A percentile compares a stretch with the other conserved stretches of the same genome.
phyloP scores from a whole-genome alignment of 2,329 filamentous ascomycete species.

The Nothophoma quercina region DNA sequence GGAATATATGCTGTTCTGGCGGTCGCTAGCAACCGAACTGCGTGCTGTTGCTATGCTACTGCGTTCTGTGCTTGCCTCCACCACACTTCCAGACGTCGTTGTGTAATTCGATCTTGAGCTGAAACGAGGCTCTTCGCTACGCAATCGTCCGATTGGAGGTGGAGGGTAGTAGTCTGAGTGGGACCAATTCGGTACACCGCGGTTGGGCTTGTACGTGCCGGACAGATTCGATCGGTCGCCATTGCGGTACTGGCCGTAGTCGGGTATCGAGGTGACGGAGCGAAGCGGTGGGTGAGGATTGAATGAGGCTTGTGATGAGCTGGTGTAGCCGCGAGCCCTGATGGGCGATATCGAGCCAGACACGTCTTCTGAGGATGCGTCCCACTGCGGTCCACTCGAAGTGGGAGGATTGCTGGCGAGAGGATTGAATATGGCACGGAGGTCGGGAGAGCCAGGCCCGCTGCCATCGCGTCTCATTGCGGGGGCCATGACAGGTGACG shows the following conservation, averaged over 20 bases:
- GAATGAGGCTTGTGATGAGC: conserved; percentile 38
- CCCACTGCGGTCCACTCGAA: conserved; percentile 33
- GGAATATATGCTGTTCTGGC: conserved; percentile 54
- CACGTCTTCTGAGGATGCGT: conserved; percentile 33
- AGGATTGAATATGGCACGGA: conserved; percentile 44
- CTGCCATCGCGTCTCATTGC: conserved; percentile 35
- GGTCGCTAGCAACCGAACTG: conserved; percentile 72
- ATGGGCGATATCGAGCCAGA: conserved; percentile 23
- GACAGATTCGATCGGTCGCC: conserved; percentile 41
- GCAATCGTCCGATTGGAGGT: conserved; percentile 36
- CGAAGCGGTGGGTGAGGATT: conserved; percentile 38
- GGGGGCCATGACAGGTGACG: conserved; percentile 38
- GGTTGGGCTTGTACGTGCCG: conserved; percentile 47
- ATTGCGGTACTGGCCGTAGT: conserved; percentile 42
- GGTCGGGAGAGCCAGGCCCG: conserved; percentile 39
- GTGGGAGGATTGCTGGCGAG: conserved; percentile 46
- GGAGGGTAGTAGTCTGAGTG: conserved; percentile 44
- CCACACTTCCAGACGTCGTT: conserved; percentile 63
- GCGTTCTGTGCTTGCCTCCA: conserved; percentile 73
- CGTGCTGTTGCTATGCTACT: conserved; percentile 83
- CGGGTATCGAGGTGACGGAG: conserved; percentile 49
- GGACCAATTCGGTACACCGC: conserved; percentile 47
- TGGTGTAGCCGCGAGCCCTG: conserved; percentile 44
- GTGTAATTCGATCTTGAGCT: conserved; percentile 69
- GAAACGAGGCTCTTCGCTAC: conserved; percentile 57